phyloP scores from a whole-genome alignment of 1,284 basidiomycete species.

The Naganishia sp. region DNA sequence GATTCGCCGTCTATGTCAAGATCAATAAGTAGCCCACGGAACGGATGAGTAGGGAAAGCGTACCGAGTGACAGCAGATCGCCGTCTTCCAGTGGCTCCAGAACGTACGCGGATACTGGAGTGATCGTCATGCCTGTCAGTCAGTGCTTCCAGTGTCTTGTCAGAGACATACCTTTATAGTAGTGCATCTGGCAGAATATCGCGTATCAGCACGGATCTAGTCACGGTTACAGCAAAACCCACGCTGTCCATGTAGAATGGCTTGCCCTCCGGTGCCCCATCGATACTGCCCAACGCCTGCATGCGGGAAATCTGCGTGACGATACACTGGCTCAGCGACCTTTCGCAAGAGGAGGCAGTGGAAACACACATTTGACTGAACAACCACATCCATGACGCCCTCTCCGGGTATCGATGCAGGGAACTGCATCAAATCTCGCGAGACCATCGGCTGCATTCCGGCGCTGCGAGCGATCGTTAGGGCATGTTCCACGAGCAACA shows the following conservation, averaged over 20 bases:
- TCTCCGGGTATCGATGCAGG: conserved; percentile 76
- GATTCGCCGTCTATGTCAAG: conserved; percentile 73
- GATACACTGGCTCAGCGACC: not conserved
- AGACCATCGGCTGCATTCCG: conserved; percentile 58
- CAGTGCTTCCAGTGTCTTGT: not conserved
- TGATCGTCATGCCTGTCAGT: not conserved
- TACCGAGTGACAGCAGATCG: conserved; percentile 56
- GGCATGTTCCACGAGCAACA: not conserved
- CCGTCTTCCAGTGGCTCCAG: conserved; percentile 67
- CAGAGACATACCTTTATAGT: conserved; percentile 65
- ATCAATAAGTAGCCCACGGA: conserved; percentile 27
- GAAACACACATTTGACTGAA: conserved; percentile 65
- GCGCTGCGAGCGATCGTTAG: conserved; percentile 42
- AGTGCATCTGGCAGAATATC: conserved; percentile 62
- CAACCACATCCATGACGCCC: conserved; percentile 75
- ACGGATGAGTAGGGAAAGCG: conserved; percentile 15
- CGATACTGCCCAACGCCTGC: conserved; percentile 55
- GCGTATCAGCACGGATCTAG: not conserved
- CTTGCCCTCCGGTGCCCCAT: conserved; percentile 68
- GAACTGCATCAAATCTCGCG: conserved; percentile 80
- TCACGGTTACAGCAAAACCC: conserved; percentile 39
- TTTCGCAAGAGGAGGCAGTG: not conserved
- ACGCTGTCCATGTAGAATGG: conserved; percentile 69
- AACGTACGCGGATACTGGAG: conserved; percentile 62
- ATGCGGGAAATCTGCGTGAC: conserved; percentile 3